Evolutionary conservation across 1,284 basidiomycete genomes (phyloP), one percentile per base, ranked within the genome.

Genomic region (Ustanciosporium gigantosporum): DNA sequence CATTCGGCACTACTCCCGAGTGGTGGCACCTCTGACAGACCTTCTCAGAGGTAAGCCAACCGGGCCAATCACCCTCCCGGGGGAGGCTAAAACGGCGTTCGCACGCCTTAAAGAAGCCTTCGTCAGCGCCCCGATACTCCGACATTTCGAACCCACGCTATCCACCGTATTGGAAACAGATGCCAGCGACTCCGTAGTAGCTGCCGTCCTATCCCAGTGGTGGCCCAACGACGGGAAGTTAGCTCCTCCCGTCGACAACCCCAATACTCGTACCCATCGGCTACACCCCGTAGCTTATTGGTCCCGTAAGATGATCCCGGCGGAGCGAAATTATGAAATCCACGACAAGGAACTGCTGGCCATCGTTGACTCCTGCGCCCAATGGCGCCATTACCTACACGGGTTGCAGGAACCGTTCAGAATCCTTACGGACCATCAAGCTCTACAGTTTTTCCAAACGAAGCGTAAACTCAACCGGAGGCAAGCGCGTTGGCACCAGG

Each of bases 291-390:
- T 35, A 8, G 32, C 32, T 35, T 35, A 11, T 19, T 35, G 9
- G 11, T 35, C 32, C 11, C 9, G 17, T 13, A 35, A 78, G 76
- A 43, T 60, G 40, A 7, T 15, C 4, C 20, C 50, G 9, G 41
- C 35, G 3, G 57, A 50, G 29, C 32, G 16, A 16, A 58, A 58
- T 34, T 53, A 49, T 25, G 37, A 46, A 23, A 55, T 49, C 11
- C 45, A 46, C 25, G 40, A 53, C 38, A 49, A 53, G 27, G 50
- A 53, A 32, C 38, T 53, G 14, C 46, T 53, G 5, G 46, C 50
- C 1, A 39, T 53, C 5, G 50, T 55, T 0, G 41, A 31, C 8
- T 21, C 41, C 15, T 25, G 50, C 5, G 17, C 5, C 2, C 17
- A 36, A 13, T 46, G 48, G 46, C 27, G 31, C 13, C 53, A 57